Conservation (phyloP, 768 basidiomycete species). For the Phlebiopsis flavidoalba region DNA sequence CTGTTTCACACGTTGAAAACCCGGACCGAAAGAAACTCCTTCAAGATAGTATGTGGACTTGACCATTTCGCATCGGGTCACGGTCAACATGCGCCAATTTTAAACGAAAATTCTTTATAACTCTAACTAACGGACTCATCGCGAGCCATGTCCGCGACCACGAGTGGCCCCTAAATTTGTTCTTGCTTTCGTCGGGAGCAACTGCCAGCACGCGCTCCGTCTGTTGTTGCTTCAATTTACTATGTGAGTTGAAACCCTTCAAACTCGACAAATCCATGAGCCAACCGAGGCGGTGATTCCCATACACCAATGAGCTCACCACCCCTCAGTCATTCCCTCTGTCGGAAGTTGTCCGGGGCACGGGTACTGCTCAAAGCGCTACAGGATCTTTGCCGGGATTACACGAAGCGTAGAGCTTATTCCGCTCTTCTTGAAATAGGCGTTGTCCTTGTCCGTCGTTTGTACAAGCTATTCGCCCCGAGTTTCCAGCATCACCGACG, state of each 20-base stretch:
- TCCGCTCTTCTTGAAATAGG: slow-evolving; percentile 10
- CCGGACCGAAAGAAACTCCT: not conserved
- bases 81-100: not conserved
- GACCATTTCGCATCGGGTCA: slow-evolving; percentile 11
- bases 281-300: slow-evolving; percentile 22
- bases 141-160: slow-evolving; percentile 25
- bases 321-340: slow-evolving; percentile 29
- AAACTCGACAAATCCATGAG: slow-evolving; percentile 18
- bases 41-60: slow-evolving; percentile 10
- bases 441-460: slow-evolving; percentile 13
- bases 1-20: too few species aligned
- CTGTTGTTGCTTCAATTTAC: slow-evolving; percentile 24
- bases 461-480: slow-evolving; percentile 17
- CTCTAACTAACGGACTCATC: slow-evolving; percentile 13
- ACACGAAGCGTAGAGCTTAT: not conserved
- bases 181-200: slow-evolving; percentile 23
- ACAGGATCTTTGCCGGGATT: not conserved
- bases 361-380: slow-evolving; percentile 11
- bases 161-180: slow-evolving; percentile 22
- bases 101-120: not conserved
- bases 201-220: slow-evolving; percentile 24
- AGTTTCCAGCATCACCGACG: slow-evolving; percentile 15
- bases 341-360: slow-evolving; percentile 19
- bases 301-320: slow-evolving; percentile 29
- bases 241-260: slow-evolving; percentile 25